Evolutionary conservation across 2,329 filamentous ascomycete genomes (phyloP), one percentile per base, ranked within the genome.

Genomic region (Myriosclerotinia curreyana): DNA sequence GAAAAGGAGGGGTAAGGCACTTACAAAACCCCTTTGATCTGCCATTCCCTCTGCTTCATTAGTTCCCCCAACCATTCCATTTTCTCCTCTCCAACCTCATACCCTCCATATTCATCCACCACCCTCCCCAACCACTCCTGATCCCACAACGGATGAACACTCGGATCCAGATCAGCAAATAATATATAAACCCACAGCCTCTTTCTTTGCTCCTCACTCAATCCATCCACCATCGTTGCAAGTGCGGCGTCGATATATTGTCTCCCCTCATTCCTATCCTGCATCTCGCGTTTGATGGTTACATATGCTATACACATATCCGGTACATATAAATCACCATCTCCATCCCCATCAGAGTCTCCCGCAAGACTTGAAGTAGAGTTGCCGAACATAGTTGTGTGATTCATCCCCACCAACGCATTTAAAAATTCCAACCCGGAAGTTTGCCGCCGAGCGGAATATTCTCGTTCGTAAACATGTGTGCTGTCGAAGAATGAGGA

Each of bases 161-260:
- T 53, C n/a, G 50, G 50, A 15, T 53, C 50, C 50, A 22, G 22
- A 36, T 53, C 50, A n/a, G 50, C 50, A 38, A 60, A 60, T 12
- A 60, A 38, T 20, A 60, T 15, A 60, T 42, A 38, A 25, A 60
- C 17, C n/a, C 34, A 49, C 34, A 51, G 22, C 14, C 31, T 68
- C 25, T 52, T 54, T 46, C 71, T 65, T 62, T 73, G 71, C 38
- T 65, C 66, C 8, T 31, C 48, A 14, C 67, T 70, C 34, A 73
- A 64, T 7, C 68, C 67, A 20, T 67, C 66, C 9, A 73, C 46
- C 66, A 73, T 49, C 9, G 63, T 65, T 20, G 60, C 69, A 44
- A 69, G 54, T 8, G 67, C 67, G n/a, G 54, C 64, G 22, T 69
- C 66, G 3, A 69, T 59, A 51, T 69, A 69, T 34, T 69, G 64